A percentile compares a stretch with the other conserved stretches of the same genome.
phyloP scores from a whole-genome alignment of 208 protist species.

The Phytomonas sp. region DNA sequence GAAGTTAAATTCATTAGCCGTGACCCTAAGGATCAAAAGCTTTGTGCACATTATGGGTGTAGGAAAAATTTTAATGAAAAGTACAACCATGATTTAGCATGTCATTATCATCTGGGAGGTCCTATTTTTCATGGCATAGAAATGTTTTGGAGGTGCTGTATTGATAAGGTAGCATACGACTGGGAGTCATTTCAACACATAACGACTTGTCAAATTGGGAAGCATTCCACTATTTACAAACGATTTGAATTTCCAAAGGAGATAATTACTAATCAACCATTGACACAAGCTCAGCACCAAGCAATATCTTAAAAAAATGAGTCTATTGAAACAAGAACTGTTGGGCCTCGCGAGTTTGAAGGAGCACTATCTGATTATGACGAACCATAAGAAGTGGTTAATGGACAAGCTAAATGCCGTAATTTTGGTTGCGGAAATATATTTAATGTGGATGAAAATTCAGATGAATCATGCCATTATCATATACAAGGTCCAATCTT shows the following conservation, averaged over 20 bases:
- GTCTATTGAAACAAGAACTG: slow-evolving; percentile 19
- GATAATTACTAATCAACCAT: slow-evolving; percentile 34
- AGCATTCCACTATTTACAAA: slow-evolving; percentile 47
- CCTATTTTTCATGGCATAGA: slow-evolving; percentile 81
- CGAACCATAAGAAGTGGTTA: slow-evolving; percentile 45
- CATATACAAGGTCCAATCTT: slow-evolving; percentile 78
- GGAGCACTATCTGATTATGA: slow-evolving; percentile 26
- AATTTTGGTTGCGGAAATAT: slow-evolving; percentile 75
- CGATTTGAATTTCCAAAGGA: slow-evolving; percentile 37
- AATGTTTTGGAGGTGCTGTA: slow-evolving; percentile 80
- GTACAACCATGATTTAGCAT: slow-evolving; percentile 60
- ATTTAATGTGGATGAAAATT: slow-evolving; percentile 76
- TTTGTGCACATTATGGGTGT: slow-evolving; percentile 80
- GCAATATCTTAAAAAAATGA: background rate
- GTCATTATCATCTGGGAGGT: slow-evolving; percentile 53
- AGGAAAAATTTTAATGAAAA: slow-evolving; percentile 53
- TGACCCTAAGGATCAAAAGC: slow-evolving; percentile 26
- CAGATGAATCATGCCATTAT: slow-evolving; percentile 40
- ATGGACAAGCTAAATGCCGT: slow-evolving; percentile 70
- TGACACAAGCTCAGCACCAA: slow-evolving; percentile 26
- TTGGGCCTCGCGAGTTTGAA: slow-evolving; percentile 74
- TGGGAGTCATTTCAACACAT: slow-evolving; percentile 79
- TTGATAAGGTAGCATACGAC: slow-evolving; percentile 55
- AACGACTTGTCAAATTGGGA: slow-evolving; percentile 42
- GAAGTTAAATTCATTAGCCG: slow-evolving; percentile 10